Percentiles rank a stretch among this genome's conserved stretches.
These are phyloP conservation scores for Hirschioporus abietinus DNA, from an alignment of 768 basidiomycete species.

Conservation along the genomic window DNA sequence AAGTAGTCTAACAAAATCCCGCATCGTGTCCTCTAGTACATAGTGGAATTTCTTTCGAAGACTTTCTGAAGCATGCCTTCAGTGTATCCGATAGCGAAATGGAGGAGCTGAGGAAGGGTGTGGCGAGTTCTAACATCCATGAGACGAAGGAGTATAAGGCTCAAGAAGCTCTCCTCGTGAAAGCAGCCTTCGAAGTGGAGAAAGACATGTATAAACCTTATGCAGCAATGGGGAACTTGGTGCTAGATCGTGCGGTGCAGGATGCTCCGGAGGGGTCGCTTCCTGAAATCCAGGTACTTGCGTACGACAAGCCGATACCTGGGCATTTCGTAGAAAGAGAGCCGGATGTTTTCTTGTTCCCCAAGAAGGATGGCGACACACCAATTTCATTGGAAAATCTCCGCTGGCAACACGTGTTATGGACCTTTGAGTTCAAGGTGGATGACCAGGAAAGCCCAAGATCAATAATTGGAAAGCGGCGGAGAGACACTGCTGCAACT, in stretches of 20 bases:
- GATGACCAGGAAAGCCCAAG: background rate
- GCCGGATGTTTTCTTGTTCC: background rate
- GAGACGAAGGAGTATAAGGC: background rate
- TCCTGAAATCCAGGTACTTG: background rate
- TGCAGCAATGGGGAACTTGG: background rate
- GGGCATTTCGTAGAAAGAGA: background rate
- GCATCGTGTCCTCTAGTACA: background rate
- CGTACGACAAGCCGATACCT: background rate
- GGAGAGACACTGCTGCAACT: background rate
- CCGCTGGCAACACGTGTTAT: background rate
- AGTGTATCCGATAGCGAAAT: background rate
- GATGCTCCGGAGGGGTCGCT: background rate
- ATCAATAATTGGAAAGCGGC: background rate
- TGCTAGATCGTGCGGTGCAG: background rate
- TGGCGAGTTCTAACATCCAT: background rate
- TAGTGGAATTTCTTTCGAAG: background rate
- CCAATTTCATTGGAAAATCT: background rate
- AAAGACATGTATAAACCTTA: background rate
- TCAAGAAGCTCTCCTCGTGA: background rate
- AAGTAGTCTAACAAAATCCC: background rate
- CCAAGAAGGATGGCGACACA: background rate
- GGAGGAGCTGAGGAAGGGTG: background rate
- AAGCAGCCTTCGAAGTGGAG: background rate
- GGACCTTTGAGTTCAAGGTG: background rate
- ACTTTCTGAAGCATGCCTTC: background rate